Conservation (phyloP, 176 grass and related monocot species). For the Ensete glaucum region DNA sequence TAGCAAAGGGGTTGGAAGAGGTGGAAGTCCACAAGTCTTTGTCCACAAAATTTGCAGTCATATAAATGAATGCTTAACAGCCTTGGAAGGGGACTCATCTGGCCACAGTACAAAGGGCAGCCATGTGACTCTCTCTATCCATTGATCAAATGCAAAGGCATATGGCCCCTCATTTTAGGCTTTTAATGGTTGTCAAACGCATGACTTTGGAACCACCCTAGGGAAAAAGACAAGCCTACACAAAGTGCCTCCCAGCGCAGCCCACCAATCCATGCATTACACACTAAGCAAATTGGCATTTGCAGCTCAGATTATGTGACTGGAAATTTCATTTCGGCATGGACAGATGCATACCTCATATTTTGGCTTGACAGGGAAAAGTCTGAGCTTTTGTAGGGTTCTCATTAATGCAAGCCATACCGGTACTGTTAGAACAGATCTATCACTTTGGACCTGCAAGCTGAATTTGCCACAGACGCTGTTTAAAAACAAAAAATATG, state of each 20-base stretch:
- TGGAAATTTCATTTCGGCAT: not conserved
- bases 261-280: not conserved
- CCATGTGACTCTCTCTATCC: not conserved
- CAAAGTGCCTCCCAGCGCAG: too few relatives aligned
- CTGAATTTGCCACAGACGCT: not conserved
- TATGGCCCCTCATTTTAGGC: not conserved
- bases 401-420: too few relatives aligned
- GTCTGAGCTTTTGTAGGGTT: not conserved
- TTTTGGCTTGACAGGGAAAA: too few relatives aligned
- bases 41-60: too few relatives aligned
- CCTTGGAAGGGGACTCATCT: not conserved
- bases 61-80: not conserved
- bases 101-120: not conserved
- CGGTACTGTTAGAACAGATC: too few relatives aligned
- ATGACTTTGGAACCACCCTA: conserved; percentile 1
- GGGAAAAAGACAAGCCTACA: not conserved
- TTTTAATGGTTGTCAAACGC: not conserved
- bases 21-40: too few relatives aligned
- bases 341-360: not conserved
- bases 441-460: not conserved
- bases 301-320: not conserved
- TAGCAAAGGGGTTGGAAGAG: too few relatives aligned
- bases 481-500: not conserved
- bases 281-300: not conserved
- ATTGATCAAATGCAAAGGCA: not conserved